phyloP scores from a whole-genome alignment of 78 protist genomes.

The Corallochytrium limacisporum region DNA sequence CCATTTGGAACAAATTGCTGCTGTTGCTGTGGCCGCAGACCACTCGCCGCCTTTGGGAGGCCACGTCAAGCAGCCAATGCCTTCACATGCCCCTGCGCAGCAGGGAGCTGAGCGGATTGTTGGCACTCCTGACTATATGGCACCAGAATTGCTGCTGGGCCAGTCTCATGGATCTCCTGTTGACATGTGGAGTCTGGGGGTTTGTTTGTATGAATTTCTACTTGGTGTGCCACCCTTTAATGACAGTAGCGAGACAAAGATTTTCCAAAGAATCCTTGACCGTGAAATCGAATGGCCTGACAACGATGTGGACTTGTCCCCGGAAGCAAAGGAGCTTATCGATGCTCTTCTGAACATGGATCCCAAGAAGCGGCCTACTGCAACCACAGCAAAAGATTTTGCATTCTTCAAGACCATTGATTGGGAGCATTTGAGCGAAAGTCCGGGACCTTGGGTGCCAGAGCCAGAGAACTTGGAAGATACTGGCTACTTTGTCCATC shows the following conservation, averaged over 20 bases:
- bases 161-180: slow-evolving; percentile 29
- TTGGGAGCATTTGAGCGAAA: background rate
- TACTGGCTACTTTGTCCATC: slow-evolving; percentile 9
- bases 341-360: background rate
- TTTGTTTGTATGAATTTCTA: slow-evolving; percentile 17
- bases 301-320: background rate
- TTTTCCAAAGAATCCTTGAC: background rate
- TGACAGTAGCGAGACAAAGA: background rate
- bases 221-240: slow-evolving; percentile 31
- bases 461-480: background rate
- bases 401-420: background rate
- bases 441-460: background rate
- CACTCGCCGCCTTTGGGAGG: no score
- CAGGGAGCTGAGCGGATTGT: slow-evolving; percentile 19
- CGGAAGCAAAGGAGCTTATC: background rate
- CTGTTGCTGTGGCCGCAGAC: no score
- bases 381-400: no score
- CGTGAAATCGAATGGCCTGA: background rate
- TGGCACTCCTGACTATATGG: slow-evolving; percentile 85
- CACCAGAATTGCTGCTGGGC: slow-evolving; percentile 66
- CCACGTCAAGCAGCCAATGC: no score
- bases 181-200: slow-evolving; percentile 60
- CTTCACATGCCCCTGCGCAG: no score
- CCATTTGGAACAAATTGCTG: no score
- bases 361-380: background rate